Conservation (phyloP, 23 red algal species). For the Gracilariopsis chorda region DNA sequence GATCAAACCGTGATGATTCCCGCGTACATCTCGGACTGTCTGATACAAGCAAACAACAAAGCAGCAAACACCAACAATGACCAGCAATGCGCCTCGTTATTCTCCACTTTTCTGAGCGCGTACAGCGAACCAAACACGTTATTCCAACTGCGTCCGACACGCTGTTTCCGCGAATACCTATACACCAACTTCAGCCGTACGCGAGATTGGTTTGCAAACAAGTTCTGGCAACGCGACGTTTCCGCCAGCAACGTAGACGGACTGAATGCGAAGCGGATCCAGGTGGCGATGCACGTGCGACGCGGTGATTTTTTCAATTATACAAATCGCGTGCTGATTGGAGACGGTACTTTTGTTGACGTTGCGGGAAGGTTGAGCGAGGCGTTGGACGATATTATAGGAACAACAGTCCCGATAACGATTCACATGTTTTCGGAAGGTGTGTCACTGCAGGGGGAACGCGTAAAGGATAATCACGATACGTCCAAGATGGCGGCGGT, state of each 20-base stretch:
- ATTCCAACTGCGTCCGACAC: slow-evolving; percentile 26
- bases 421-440: slow-evolving; percentile 51
- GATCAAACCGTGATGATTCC: slow-evolving; percentile 40
- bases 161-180: slow-evolving; percentile 23
- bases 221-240: not conserved
- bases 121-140: slow-evolving; percentile 42
- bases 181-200: slow-evolving; percentile 11
- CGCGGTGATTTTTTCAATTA: slow-evolving; percentile 50
- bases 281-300: slow-evolving; percentile 40
- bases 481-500: not conserved
- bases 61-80: not conserved
- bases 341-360: slow-evolving; percentile 26
- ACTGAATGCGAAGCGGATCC: not conserved
- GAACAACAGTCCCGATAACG: not conserved
- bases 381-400: slow-evolving; percentile 14
- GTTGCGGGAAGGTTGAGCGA: slow-evolving; percentile 1
- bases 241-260: not conserved
- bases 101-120: slow-evolving; percentile 9
- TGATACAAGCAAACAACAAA: not conserved
- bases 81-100: not conserved
- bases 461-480: slow-evolving; percentile 34
- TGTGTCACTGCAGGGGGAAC: not conserved
- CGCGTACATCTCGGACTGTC: not conserved
- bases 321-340: slow-evolving; percentile 6
- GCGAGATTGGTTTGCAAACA: slow-evolving; percentile 35